Conservation (phyloP, 345 rosid genomes). For the Punica granatum region DNA sequence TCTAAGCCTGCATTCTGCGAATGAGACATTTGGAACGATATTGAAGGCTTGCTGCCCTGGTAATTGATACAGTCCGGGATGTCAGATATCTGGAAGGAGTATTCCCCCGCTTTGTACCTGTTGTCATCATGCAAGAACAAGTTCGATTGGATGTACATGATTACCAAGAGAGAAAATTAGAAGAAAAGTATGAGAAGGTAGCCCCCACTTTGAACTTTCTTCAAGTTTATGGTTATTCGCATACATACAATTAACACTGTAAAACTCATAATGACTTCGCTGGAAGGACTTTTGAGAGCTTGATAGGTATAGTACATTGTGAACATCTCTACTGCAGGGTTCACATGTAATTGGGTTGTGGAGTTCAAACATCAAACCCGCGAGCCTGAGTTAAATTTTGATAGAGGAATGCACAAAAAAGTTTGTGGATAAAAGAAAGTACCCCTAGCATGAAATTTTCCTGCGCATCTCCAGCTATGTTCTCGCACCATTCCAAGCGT, state of each 20-base stretch:
- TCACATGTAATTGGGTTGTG: too few species aligned
- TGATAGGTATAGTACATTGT: too few species aligned
- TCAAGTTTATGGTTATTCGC: too few species aligned
- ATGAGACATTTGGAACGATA: constrained; percentile 11
- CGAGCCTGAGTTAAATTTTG: not conserved
- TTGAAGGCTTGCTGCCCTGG: not conserved
- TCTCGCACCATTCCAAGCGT: constrained; percentile 5
- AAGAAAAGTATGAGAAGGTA: too few species aligned
- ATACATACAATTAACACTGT: too few species aligned
- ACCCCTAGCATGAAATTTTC: constrained; percentile 2
- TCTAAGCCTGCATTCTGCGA: not conserved
- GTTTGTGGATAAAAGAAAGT: not conserved
- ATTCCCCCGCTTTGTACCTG: not conserved
- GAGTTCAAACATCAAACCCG: not conserved
- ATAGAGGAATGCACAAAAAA: not conserved
- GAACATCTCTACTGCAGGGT: too few species aligned
- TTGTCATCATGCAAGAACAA: not conserved
- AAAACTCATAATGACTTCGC: too few species aligned
- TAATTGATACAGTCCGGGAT: constrained; percentile 11
- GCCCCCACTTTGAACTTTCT: too few species aligned
- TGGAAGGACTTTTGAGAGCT: too few species aligned
- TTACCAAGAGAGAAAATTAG: not conserved
- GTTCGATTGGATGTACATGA: too few species aligned
- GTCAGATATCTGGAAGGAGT: not conserved
- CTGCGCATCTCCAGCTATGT: not conserved